A percentile compares a stretch with the other conserved stretches of the same genome.
These are phyloP conservation scores for Pleomassaria siparia DNA, from an alignment of 2,329 filamentous ascomycete species.

Conservation along the genomic window DNA sequence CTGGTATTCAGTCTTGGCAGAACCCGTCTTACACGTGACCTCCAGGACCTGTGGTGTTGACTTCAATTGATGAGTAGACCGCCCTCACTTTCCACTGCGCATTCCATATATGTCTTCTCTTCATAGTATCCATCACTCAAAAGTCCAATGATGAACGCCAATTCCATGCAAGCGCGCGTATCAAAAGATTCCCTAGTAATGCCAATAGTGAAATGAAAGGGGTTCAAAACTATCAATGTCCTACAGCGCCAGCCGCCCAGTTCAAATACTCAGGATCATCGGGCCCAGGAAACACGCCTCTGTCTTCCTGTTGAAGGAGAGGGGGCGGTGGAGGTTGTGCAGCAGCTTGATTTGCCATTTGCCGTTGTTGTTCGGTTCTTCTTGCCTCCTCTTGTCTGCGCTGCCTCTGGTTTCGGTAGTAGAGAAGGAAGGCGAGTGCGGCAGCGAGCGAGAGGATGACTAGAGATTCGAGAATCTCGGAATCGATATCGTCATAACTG, in stretches of 20 bases:
- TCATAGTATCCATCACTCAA: background rate
- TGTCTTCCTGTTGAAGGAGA: slow-evolving; percentile 44
- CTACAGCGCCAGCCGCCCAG: slow-evolving; percentile 69
- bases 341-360: slow-evolving; percentile 31
- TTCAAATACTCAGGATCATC: slow-evolving; percentile 68
- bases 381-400: slow-evolving; percentile 47
- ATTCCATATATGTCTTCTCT: background rate
- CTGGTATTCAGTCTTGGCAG: too few relatives aligned
- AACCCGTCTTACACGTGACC: too few relatives aligned
- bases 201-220: background rate
- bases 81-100: too few relatives aligned
- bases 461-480: slow-evolving; percentile 80
- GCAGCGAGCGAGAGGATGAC: slow-evolving; percentile 78
- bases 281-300: slow-evolving; percentile 65
- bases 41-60: too few relatives aligned
- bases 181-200: slow-evolving; percentile 1
- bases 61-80: too few relatives aligned
- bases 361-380: slow-evolving; percentile 29
- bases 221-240: slow-evolving; percentile 50
- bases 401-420: slow-evolving; percentile 71
- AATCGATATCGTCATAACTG: slow-evolving; percentile 65
- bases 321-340: slow-evolving; percentile 24
- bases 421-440: slow-evolving; percentile 74
- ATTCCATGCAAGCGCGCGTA: slow-evolving; percentile 4
- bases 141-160: slow-evolving; percentile 1